Conservation (phyloP, 192 early-diverging fungal species). For the Funneliformis geosporum region DNA sequence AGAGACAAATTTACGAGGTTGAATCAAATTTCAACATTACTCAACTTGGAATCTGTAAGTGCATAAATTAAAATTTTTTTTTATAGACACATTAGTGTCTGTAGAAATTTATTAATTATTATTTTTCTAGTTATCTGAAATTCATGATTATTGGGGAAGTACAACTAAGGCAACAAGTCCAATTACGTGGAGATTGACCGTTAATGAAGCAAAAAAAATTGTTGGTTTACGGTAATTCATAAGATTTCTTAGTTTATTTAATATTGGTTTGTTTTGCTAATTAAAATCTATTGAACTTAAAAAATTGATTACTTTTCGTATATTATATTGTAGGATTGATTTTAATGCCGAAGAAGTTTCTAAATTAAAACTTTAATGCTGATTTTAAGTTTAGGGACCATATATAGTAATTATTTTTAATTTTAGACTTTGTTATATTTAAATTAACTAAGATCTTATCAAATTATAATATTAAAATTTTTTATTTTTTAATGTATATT, state of each 20-base stretch:
- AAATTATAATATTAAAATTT: too few species aligned
- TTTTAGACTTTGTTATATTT: too few species aligned
- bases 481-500: too few species aligned
- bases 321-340: constrained; percentile 49
- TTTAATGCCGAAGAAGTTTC: constrained; percentile 62
- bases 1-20: constrained; percentile 81
- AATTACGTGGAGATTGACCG: constrained; percentile 73
- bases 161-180: constrained; percentile 47
- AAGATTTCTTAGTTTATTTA: not conserved
- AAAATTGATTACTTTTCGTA: not conserved
- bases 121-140: constrained; percentile 55
- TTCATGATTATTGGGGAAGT: constrained; percentile 70
- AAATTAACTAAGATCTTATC: too few species aligned
- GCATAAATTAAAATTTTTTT: too few species aligned
- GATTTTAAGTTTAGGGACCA: too few species aligned
- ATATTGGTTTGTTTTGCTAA: constrained; percentile 1
- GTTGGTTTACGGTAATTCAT: constrained; percentile 58
- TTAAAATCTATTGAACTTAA: too few species aligned
- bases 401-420: too few species aligned
- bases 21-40: constrained; percentile 78
- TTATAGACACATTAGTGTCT: too few species aligned
- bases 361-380: constrained; percentile 42
- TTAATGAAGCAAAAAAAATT: constrained; percentile 65
- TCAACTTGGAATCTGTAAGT: constrained; percentile 76
- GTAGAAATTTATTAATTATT: not conserved